Conservation (phyloP, 148 eudicot genomes). For the Chenopodium formosanum region DNA sequence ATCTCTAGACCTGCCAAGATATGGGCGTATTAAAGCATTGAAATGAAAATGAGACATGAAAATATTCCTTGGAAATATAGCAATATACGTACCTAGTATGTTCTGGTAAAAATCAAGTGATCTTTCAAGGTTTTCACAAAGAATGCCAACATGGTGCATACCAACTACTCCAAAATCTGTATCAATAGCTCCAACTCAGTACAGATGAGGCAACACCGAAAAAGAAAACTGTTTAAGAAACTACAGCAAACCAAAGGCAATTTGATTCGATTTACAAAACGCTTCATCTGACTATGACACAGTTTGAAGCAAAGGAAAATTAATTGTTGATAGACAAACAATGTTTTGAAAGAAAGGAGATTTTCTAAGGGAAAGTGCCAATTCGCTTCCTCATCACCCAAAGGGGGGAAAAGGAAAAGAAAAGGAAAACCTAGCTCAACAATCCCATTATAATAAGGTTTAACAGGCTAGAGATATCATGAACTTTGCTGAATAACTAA, state of each 20-base stretch:
- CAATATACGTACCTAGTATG: conserved; percentile 56
- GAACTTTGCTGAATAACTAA: neutral
- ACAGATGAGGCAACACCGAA: neutral
- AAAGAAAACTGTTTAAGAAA: neutral
- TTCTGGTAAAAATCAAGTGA: conserved; percentile 94
- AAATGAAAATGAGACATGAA: neutral
- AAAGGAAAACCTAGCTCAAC: too few relatives aligned
- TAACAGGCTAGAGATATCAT: too few relatives aligned
- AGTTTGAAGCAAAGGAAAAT: neutral
- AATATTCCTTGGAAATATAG: neutral
- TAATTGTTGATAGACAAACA: too few relatives aligned
- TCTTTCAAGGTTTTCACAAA: conserved; percentile 91
- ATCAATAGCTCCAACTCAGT: conserved; percentile 18
- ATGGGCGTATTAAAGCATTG: neutral
- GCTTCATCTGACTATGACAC: neutral
- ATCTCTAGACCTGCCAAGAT: conserved; percentile 67
- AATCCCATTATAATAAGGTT: too few relatives aligned
- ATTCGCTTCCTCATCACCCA: too few relatives aligned
- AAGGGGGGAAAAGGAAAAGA: neutral
- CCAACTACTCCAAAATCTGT: conserved; percentile 86
- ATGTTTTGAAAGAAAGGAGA: neutral
- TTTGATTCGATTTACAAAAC: neutral
- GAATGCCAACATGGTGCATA: conserved; percentile 90
- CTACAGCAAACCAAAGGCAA: neutral
- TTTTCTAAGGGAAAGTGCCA: too few relatives aligned